Evolutionary conservation across 331 rosid genomes (phyloP), one percentile per base, ranked within the genome.

Genomic region (Malus hybrid): DNA sequence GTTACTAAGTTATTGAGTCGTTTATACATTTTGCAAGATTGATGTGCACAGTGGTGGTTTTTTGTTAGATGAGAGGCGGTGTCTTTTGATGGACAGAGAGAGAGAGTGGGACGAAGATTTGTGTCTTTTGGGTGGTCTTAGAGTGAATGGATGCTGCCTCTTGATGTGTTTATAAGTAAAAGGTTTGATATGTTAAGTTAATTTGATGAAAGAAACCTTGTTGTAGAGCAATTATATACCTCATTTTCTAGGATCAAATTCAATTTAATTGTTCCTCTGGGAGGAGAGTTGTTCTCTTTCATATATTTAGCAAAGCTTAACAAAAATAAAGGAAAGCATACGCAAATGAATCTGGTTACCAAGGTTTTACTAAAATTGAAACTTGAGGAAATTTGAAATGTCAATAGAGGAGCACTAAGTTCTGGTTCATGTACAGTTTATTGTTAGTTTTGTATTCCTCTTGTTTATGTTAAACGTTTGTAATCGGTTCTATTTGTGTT

Each of bases 1-100:
- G 6, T 84, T 93, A 89, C 88, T 93, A 59, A 91, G 87, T 78
- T 93, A 89, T 84, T 93, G 86, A 88, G 42, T 66, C 68, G 48
- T 78, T 3, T 16, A 16, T 5, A 52, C 59, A 52, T 14, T 50
- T 52, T 79, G 63, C 82, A 77, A 67, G 84, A 46, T 80, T 78
- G 76, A 76, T 75, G 79, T 82, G 82, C 72, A 39, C 46, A 80
- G 87, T 80, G 81, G 39, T 80, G 73, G 84, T 72, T 84, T 73
- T 74, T 34, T 80, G 72, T 57, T 78, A 80, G 86, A 65, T 61
- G 65, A 71, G 39, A 61, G 74, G 80, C 55, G 24, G 81, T 60
- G 75, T 73, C 78, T 32, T 75, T 83, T 44, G 76, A 66, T 69
- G 79, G 83, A 80, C 73, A 76, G 72, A 52, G 28, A 60, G 76